Base-by-base conservation (phyloP, 1,284 basidiomycete genomes). In the Kwoniella shivajii region DNA sequence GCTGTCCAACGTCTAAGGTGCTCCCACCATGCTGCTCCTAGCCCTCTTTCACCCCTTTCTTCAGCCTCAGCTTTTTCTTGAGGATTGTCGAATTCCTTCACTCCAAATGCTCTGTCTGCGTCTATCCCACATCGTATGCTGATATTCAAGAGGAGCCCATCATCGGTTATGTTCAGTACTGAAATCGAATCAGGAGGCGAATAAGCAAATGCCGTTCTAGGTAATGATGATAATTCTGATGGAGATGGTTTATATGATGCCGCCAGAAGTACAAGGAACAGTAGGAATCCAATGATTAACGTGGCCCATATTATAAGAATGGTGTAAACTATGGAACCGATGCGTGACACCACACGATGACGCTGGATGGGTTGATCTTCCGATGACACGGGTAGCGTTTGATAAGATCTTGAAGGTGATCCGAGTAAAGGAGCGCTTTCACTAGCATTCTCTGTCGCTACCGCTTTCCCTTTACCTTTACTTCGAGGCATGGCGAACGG, bases 1-100 rank as follows among this genome's bases (percentile, higher is more conserved):
- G 67, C 72, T 1, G 64, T 54, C 60, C 62, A 62, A 6, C 59
- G 55, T 18, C 75, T 56, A 10, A 75, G 24, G 3, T 45, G 18
- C 43, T 76, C 71, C 77, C 77, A 79, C 76, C 75, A 77, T 0
- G 36, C 63, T 3, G 67, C 64, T 4, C 73, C 74, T 22, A 55
- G 51, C 5, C 69, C 68, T 41, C 68, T 44, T 14, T 59, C 56
- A 11, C 64, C 69, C 1, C 58, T 53, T 6, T 27, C 10, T 5
- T 24, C 47, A 4, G 65, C 65, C 10, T 43, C 46, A 1, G 37
- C 24, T 49, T 56, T 61, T 16, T 63, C 59, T 11, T 61, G 44
- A 11, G 52, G 44, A 18, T 20, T 57, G 3, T 30, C 30, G 31
- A 60, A 62, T 2, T 22, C 49, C 13, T 67, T 58, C 9, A 76